phyloP scores from a whole-genome alignment of 1,139 yeast genomes.

The Nakaseomyces sp. region DNA sequence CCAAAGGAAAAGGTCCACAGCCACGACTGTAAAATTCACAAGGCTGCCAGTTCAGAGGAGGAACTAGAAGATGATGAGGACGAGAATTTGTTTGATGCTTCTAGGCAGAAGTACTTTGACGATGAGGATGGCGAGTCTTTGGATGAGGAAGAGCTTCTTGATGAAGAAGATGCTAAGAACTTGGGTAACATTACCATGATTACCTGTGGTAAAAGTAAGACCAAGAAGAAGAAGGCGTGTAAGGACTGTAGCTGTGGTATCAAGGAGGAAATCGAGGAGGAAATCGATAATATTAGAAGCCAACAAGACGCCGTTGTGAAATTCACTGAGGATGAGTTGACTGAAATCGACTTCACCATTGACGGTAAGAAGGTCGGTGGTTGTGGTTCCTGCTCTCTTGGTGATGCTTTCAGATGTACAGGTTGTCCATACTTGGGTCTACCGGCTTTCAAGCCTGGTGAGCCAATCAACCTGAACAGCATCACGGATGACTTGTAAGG shows the following conservation, averaged over 20 bases:
- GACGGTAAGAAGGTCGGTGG: conserved; percentile 90
- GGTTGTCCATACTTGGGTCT: conserved; percentile 96
- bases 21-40: neutral
- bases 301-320: conserved; percentile 34
- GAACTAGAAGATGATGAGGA: conserved; percentile 17
- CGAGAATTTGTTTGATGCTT: conserved; percentile 17
- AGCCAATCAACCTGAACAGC: conserved; percentile 39
- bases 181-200: conserved; percentile 31
- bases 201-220: conserved; percentile 34
- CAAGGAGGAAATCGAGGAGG: conserved; percentile 68
- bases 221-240: conserved; percentile 76
- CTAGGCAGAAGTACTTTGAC: conserved; percentile 46
- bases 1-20: neutral
- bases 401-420: conserved; percentile 96
- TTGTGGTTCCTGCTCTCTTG: conserved; percentile 92
- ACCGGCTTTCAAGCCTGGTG: conserved; percentile 98
- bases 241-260: conserved; percentile 97
- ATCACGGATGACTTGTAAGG: conserved; percentile 35
- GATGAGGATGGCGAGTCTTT: conserved; percentile 41
- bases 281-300: conserved; percentile 40
- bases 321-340: conserved; percentile 22
- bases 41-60: conserved; percentile 5
- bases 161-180: conserved; percentile 30
- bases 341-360: conserved; percentile 89
- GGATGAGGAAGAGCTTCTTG: conserved; percentile 42